Evolutionary conservation across 768 basidiomycete species (phyloP), one percentile per base, ranked within the genome.

Genomic region (Leccinum aurantiacum): DNA sequence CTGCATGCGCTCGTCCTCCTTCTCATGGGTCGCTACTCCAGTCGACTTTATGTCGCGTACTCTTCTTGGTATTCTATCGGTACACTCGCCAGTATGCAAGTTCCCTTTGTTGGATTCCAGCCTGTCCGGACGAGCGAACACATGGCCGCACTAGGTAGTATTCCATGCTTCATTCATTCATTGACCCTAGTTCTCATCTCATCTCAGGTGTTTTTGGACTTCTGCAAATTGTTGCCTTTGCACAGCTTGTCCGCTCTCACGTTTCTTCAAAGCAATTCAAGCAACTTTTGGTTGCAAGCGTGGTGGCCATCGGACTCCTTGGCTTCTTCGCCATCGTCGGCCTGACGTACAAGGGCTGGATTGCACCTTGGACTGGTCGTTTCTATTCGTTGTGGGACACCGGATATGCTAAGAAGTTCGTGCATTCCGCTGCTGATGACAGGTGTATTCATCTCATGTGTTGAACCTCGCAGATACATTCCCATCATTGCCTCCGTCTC

Each of bases 341-440:
- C 52, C 82, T 98, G 63, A 98, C 96, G 0, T 91, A 92, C 77
- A 90, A 88, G 60, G 96, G 95, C 19, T 91, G 87, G 84, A 98
- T 99, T 66, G 95, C 96, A 4, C 96, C 96, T 0, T 99, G 97
- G 95, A 98, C 96, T n/a, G 97, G 97, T 41, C 89, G 97, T 59
- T 98, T 99, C 83, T 99, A 99, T 76, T 97, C 95, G 0, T 80
- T 99, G 2, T 99, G 97, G 97, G 97, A 99, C 74, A 98, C 96
- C 0, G 96, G 94, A 33, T 99, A 99, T 69, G 97, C 97, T 55
- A 97, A 96, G 76, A 95, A 96, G 93, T 95, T 69, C 37, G 81
- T 74, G 25, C 63, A 31, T 49, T 47, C 27, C 14, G 1, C 17
- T 56, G 7, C 44, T 58, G 19, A n/a, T 53, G 22, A 22, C 9